Evolutionary conservation across 2,329 filamentous ascomycete genomes (phyloP).

Genomic region (Lasiodiplodia citricola): DNA sequence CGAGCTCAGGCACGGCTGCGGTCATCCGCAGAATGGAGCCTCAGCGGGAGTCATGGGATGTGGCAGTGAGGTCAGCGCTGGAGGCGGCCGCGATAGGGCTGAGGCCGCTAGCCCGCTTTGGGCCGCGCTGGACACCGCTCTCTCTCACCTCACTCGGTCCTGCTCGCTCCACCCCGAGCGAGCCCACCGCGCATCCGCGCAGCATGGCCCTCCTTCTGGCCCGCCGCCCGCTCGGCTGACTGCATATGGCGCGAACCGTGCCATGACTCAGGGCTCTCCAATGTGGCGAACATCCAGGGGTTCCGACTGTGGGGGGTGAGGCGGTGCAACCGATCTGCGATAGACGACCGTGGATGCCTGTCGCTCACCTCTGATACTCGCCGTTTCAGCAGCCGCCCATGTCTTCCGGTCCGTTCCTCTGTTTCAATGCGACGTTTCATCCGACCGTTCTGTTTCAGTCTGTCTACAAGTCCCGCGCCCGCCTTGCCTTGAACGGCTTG

Average conservation of each 20-base stretch:
- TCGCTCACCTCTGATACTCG: not conserved
- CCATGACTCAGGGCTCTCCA: not conserved
- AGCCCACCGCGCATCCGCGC: conserved; percentile 4
- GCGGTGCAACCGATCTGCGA: conserved; percentile 23
- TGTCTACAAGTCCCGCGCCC: not conserved
- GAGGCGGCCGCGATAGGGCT: not conserved
- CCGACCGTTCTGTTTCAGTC: conserved; percentile 15
- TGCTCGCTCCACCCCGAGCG: not conserved
- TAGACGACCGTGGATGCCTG: conserved; percentile 18
- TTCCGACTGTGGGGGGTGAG: conserved; percentile 16
- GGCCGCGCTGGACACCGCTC: conserved; percentile 2
- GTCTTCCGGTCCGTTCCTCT: conserved; percentile 11
- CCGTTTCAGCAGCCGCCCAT: not conserved
- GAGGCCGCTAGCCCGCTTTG: conserved; percentile 3
- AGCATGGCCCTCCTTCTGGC: conserved; percentile 4
- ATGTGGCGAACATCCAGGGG: conserved; percentile 19
- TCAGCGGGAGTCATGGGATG: conserved; percentile 11
- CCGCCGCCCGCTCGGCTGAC: conserved; percentile 7
- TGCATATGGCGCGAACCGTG: not conserved
- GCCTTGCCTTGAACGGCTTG: not conserved
- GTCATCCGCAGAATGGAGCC: not conserved
- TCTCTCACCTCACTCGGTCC: not conserved
- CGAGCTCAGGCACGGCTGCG: not conserved
- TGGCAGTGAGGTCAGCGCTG: conserved; percentile 12
- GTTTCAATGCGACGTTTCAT: conserved; percentile 24